Conservation (phyloP, 345 rosid species). For the Salix koriyanagi region DNA sequence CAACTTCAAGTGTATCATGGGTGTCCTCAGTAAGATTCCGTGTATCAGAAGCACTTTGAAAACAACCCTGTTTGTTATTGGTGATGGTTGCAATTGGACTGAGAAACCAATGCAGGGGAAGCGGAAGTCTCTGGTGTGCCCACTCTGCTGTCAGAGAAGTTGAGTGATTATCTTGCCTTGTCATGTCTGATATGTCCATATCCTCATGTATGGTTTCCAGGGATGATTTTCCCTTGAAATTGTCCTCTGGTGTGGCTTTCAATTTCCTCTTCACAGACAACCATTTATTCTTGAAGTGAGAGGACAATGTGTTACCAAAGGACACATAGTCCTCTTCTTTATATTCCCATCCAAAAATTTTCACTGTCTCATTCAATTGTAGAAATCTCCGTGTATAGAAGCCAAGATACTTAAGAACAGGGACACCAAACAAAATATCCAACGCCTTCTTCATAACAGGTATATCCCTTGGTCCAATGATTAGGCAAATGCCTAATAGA, state of each 20-base stretch:
- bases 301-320: conserved; percentile 46
- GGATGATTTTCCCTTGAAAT: conserved; percentile 29
- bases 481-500: conserved; percentile 54
- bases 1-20: conserved; percentile 40
- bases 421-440: conserved; percentile 54
- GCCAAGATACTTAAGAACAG: conserved; percentile 47
- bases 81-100: conserved; percentile 62
- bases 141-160: conserved; percentile 50
- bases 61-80: conserved; percentile 31
- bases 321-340: conserved; percentile 44
- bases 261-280: conserved; percentile 52
- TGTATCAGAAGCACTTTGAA: conserved; percentile 18
- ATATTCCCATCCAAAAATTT: conserved; percentile 41
- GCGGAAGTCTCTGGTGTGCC: conserved; percentile 83
- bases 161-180: conserved; percentile 25
- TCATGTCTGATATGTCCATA: conserved; percentile 38
- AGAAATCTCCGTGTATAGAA: conserved; percentile 35
- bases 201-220: conserved; percentile 81
- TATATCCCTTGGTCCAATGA: conserved; percentile 64
- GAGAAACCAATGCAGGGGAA: conserved; percentile 88
- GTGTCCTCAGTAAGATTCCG: conserved; percentile 27
- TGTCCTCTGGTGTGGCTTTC: conserved; percentile 27
- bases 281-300: conserved; percentile 76
- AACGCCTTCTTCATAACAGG: conserved; percentile 54
- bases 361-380: conserved; percentile 29